These are phyloP conservation scores for Plasmodium yoelii DNA, from an alignment of 169 alveolate genomes.

Conservation along the genomic window DNA sequence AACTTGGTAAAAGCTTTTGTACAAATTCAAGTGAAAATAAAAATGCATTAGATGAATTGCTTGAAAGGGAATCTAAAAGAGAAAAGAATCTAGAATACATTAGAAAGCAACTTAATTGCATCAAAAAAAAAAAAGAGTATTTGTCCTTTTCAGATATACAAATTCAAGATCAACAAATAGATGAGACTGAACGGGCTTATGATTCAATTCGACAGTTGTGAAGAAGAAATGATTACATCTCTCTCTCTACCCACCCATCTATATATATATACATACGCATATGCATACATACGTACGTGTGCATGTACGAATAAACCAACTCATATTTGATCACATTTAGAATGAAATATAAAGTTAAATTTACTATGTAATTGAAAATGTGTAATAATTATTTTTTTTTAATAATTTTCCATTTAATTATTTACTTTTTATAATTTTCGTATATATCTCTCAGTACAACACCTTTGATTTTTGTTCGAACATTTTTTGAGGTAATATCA, in stretches of 20 bases:
- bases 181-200: slow-evolving; percentile 38
- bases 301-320: background rate
- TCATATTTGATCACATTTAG: background rate
- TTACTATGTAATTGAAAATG: too few relatives aligned
- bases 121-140: slow-evolving; percentile 31
- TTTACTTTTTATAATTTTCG: too few relatives aligned
- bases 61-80: slow-evolving; percentile 69
- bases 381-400: too few relatives aligned
- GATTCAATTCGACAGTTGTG: background rate
- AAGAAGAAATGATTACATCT: background rate
- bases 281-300: background rate
- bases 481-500: too few relatives aligned
- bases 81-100: slow-evolving; percentile 69
- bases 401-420: too few relatives aligned
- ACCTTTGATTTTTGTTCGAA: too few relatives aligned
- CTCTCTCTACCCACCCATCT: background rate
- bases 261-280: background rate
- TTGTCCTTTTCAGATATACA: slow-evolving; percentile 26
- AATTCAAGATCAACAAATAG: slow-evolving; percentile 15
- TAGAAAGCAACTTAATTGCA: slow-evolving; percentile 66
- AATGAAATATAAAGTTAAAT: too few relatives aligned
- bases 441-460: too few relatives aligned
- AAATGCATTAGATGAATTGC: slow-evolving; percentile 45
- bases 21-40: slow-evolving; percentile 66
- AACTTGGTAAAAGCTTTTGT: slow-evolving; percentile 61